Evolutionary conservation across 75 land plant species (phyloP).

Genomic region (Selaginella tamariscina): DNA sequence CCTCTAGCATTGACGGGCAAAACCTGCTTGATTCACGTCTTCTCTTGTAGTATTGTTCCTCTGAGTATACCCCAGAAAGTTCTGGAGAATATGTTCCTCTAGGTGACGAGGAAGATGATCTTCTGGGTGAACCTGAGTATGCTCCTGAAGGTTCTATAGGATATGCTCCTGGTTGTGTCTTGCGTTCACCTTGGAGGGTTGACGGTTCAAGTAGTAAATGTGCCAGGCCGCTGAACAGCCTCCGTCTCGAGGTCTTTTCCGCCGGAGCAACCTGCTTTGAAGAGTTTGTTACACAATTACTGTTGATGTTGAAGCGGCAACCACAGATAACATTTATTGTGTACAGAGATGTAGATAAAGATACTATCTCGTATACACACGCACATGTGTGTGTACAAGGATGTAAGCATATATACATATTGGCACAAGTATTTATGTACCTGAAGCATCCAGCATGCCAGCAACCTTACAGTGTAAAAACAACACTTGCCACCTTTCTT

Average conservation of each 20-base stretch:
- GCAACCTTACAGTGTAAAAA: conserved; percentile 13
- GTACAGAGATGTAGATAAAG: not conserved
- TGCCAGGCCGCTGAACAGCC: conserved; percentile 15
- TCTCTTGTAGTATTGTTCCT: not conserved
- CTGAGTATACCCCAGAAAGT: not conserved
- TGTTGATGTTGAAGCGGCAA: no score
- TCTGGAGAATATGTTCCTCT: not conserved
- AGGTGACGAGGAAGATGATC: not conserved
- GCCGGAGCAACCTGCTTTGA: conserved; percentile 10
- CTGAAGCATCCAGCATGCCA: conserved; percentile 24
- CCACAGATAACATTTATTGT: not conserved
- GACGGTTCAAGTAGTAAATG: conserved; percentile 14
- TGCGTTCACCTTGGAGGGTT: not conserved
- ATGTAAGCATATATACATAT: no score
- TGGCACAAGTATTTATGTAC: no score
- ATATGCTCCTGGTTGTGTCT: not conserved
- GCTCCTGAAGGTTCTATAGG: not conserved
- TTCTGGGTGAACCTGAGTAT: not conserved
- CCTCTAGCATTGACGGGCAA: conserved; percentile 11
- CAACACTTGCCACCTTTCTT: conserved; percentile 15
- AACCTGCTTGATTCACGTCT: not conserved
- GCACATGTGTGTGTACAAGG: not conserved
- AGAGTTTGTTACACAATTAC: not conserved
- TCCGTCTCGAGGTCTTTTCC: not conserved
- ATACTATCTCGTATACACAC: no score